Evolutionary conservation across 352 stramenopile genomes (phyloP).

Genomic region (Phytopythium montanum): DNA sequence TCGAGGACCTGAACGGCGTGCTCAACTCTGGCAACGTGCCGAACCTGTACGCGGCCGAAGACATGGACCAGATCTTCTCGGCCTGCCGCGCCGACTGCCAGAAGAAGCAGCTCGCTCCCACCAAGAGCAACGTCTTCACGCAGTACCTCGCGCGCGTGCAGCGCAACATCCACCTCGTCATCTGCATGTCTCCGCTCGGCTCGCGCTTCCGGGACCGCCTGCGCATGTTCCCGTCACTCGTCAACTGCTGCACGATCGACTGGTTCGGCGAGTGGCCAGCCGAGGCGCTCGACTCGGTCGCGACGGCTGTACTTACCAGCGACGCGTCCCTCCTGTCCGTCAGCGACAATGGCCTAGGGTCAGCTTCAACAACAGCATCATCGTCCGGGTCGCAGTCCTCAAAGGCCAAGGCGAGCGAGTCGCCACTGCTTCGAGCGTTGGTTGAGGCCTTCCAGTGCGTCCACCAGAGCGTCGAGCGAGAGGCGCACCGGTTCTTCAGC

Average conservation of each 20-base stretch:
- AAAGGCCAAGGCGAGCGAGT: neutral
- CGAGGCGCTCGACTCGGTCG: constrained; percentile 78
- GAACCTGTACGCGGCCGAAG: constrained; percentile 92
- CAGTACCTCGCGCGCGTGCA: constrained; percentile 93
- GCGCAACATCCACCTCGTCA: constrained; percentile 90
- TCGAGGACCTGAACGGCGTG: constrained; percentile 96
- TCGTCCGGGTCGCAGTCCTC: neutral
- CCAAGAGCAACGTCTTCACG: constrained; percentile 94
- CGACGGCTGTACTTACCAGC: constrained; percentile 39
- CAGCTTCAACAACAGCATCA: neutral
- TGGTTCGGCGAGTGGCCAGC: constrained; percentile 89
- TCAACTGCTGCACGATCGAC: constrained; percentile 89
- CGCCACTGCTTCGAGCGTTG: constrained; percentile 19
- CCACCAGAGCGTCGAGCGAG: constrained; percentile 88
- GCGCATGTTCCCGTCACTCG: constrained; percentile 88
- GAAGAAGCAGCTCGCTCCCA: constrained; percentile 89
- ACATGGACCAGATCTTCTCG: constrained; percentile 91
- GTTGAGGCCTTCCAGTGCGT: constrained; percentile 85
- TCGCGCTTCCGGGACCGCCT: constrained; percentile 90
- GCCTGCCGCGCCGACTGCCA: constrained; percentile 89
- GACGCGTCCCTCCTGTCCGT: neutral
- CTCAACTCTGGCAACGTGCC: constrained; percentile 94
- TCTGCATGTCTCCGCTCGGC: constrained; percentile 92
- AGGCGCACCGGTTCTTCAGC: constrained; percentile 82
- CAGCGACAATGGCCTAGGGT: neutral